Percentiles rank a stretch among this genome's conserved stretches.
These are phyloP conservation scores for Sarocladium brachiariae DNA, from an alignment of 2,329 filamentous ascomycete genomes.

Conservation along the genomic window DNA sequence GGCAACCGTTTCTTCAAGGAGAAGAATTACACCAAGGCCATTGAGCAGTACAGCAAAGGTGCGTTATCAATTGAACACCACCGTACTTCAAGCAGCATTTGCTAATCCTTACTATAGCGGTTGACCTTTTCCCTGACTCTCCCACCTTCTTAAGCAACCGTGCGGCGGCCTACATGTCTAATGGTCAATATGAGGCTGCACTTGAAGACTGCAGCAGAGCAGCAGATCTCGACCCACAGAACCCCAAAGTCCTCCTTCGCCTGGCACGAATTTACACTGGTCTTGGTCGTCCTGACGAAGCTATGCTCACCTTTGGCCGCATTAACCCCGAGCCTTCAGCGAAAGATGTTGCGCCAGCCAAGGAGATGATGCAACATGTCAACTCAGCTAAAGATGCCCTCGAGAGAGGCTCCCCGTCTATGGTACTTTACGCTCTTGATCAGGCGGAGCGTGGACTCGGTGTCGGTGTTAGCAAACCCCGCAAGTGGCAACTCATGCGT, in stretches of 20 bases:
- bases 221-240: slow-evolving; percentile 75
- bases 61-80: slow-evolving; percentile 16
- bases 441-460: slow-evolving; percentile 81
- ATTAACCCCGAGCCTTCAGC: slow-evolving; percentile 75
- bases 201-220: slow-evolving; percentile 82
- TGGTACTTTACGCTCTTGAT: slow-evolving; percentile 87
- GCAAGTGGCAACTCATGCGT: slow-evolving; percentile 90
- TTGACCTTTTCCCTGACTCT: slow-evolving; percentile 78
- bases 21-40: slow-evolving; percentile 79
- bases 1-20: slow-evolving; percentile 98
- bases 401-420: slow-evolving; percentile 69
- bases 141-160: slow-evolving; percentile 91
- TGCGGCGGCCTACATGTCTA: slow-evolving; percentile 88
- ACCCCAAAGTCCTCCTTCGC: slow-evolving; percentile 81
- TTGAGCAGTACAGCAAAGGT: slow-evolving; percentile 95
- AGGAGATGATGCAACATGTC: slow-evolving; percentile 78
- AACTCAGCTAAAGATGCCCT: slow-evolving; percentile 72
- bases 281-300: slow-evolving; percentile 80
- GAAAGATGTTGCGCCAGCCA: slow-evolving; percentile 78
- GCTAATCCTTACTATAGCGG: slow-evolving; percentile 51
- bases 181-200: slow-evolving; percentile 69
- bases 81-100: slow-evolving; percentile 6
- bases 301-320: slow-evolving; percentile 71
- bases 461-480: slow-evolving; percentile 66
- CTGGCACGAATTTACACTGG: slow-evolving; percentile 85